These are phyloP conservation scores for Ceratocystis cacaofunesta DNA, from an alignment of 2,329 filamentous ascomycete species.

Conservation along the genomic window DNA sequence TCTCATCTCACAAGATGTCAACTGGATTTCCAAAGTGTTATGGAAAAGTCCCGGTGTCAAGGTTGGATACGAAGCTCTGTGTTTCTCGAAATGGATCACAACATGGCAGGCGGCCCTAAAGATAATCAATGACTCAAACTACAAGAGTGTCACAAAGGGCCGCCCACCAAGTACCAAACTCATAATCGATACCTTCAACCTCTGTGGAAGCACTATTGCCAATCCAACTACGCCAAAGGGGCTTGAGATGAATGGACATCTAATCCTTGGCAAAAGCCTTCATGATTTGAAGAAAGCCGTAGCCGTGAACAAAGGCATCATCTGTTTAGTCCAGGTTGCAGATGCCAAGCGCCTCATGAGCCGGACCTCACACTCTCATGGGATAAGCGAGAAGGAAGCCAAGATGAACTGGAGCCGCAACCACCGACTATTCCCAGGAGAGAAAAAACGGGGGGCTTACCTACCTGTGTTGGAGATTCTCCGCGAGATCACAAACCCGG, in stretches of 20 bases:
- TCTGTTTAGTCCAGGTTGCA: conserved; percentile 20
- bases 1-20: conserved; percentile 10
- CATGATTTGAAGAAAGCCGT: background rate
- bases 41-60: conserved; percentile 10
- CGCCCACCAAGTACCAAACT: conserved; percentile 16
- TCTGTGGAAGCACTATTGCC: conserved; percentile 17
- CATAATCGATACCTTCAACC: conserved; percentile 23
- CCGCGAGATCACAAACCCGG: conserved; percentile 20
- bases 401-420: conserved; percentile 19
- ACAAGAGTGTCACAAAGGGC: background rate
- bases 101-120: conserved; percentile 18
- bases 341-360: conserved; percentile 17
- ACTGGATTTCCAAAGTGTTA: conserved; percentile 9
- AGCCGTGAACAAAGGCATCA: conserved; percentile 1
- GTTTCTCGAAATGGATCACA: conserved; percentile 16
- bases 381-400: conserved; percentile 9
- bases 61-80: conserved; percentile 20
- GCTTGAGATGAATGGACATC: background rate
- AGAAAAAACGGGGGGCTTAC: conserved; percentile 17
- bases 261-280: background rate
- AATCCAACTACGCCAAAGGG: background rate
- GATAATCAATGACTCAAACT: conserved; percentile 11
- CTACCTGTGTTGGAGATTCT: conserved; percentile 23
- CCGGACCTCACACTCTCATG: conserved; percentile 8
- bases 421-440: conserved; percentile 18